Conservation (phyloP, 345 rosid genomes). For the Geranium rotundifolium region DNA sequence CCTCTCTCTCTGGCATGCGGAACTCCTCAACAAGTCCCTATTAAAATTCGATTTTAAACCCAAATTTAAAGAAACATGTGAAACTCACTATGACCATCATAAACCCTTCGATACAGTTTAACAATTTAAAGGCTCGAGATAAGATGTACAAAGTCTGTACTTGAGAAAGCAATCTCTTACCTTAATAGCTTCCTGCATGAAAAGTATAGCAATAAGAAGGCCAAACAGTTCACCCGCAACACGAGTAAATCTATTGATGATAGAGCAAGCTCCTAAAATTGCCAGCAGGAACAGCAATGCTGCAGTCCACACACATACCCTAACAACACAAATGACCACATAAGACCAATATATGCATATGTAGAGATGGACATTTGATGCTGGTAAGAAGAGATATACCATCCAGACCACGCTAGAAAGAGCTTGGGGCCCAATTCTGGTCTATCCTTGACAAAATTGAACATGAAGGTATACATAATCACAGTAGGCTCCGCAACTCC, state of each 20-base stretch:
- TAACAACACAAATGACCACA: conserved; percentile 17
- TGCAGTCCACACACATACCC: conserved; percentile 97
- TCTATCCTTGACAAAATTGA: conserved; percentile 71
- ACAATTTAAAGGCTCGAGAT: conserved; percentile 4
- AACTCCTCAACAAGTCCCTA: conserved; percentile 89
- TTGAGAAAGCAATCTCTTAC: conserved; percentile 22
- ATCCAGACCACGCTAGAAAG: conserved; percentile 91
- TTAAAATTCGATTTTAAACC: conserved; percentile 1
- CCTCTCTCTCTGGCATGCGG: conserved; percentile 64
- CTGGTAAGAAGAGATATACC: conserved; percentile 32
- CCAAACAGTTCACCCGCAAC: conserved; percentile 91
- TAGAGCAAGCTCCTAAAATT: conserved; percentile 78
- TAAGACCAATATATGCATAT: background rate
- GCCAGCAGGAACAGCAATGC: conserved; percentile 75
- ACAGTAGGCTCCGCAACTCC: conserved; percentile 99
- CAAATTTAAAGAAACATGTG: background rate
- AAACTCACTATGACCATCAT: background rate
- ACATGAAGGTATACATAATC: conserved; percentile 92
- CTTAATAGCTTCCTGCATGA: conserved; percentile 86
- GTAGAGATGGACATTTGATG: background rate
- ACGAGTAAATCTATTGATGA: conserved; percentile 89
- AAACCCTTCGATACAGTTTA: too few relatives aligned
- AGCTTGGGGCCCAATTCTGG: conserved; percentile 67
- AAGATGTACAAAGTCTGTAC: background rate
- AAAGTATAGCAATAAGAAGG: conserved; percentile 86